These are phyloP conservation scores for Fragaria iinumae DNA, from an alignment of 306 rosid genomes.

Conservation along the genomic window DNA sequence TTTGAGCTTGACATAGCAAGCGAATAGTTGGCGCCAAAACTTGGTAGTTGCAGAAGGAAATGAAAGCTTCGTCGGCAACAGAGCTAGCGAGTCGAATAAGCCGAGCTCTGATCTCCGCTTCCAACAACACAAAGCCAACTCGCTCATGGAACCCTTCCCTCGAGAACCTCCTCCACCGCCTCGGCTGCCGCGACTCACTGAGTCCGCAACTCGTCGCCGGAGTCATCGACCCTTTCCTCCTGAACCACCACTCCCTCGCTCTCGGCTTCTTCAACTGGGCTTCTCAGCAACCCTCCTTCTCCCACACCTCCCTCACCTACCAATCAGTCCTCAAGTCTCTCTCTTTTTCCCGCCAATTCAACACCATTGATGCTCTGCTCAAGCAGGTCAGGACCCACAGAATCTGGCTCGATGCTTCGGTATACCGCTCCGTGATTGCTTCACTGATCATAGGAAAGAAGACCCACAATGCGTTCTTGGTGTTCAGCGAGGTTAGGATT, in stretches of 20 bases:
- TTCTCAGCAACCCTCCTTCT: constrained; percentile 76
- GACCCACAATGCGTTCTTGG: constrained; percentile 46
- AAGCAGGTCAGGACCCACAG: constrained; percentile 53
- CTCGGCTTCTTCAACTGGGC: constrained; percentile 96
- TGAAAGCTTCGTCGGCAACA: constrained; percentile 35
- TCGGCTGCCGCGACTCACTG: constrained; percentile 57
- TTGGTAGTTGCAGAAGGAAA: background rate
- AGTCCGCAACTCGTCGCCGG: constrained; percentile 66
- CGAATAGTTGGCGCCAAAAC: background rate
- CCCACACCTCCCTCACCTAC: constrained; percentile 57
- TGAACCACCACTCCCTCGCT: constrained; percentile 73
- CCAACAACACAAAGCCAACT: constrained; percentile 44
- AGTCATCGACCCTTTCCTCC: constrained; percentile 84
- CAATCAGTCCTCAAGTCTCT: constrained; percentile 68
- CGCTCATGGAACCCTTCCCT: constrained; percentile 66
- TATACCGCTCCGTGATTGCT: constrained; percentile 52
- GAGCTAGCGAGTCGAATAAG: constrained; percentile 61
- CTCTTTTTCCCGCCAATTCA: constrained; percentile 50
- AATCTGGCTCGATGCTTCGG: constrained; percentile 45
- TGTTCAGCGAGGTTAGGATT: constrained; percentile 34
- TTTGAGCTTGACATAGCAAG: too few species aligned
- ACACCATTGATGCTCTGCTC: constrained; percentile 50
- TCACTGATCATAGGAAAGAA: constrained; percentile 49
- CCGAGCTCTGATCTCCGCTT: constrained; percentile 59
- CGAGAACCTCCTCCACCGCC: constrained; percentile 63